Base-by-base conservation (phyloP, 2,329 filamentous ascomycete genomes). In the Periconia sp. region DNA sequence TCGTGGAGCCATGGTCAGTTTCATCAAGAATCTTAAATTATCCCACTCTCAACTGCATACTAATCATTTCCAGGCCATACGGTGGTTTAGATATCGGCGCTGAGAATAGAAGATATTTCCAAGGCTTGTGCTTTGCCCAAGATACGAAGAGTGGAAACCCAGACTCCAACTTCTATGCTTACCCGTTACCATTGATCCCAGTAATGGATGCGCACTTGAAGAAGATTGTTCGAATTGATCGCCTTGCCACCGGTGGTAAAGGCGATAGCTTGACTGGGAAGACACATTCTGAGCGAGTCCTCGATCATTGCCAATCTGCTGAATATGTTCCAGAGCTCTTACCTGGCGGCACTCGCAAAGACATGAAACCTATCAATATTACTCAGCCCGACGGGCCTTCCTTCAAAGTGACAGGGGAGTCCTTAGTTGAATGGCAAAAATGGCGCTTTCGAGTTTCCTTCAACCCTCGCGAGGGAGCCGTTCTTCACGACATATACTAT, bases 401-500 rank as follows among this genome's bases (percentile, higher is more conserved):
- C 1, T 91, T 91, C 71, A 77, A 73, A 0, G 78, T 89, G 10
- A 75, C 68, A 1, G 70, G 77, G 23, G 72, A 77, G 27, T 74
- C 71, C 15, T 60, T 77, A 3, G 70, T 79, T 11, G 72, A 78
- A 41, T 79, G 77, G 77, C 75, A 79, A 62, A 79, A 78, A 60
- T 79, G 77, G 77, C 52, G 70, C 19, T 73, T 75, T 59, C 64
- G 73, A 20, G 69, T 74, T 3, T 72, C 70, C 0, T 75, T 74
- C 61, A 75, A 73, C 44, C 66, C 69, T 11, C 66, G 73, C 13
- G 73, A 91, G 69, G 88, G 88, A 8, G 82, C 85, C 9, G 86
- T 88, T 2, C 77, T 91, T 2, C 86, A 91, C 88, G 86, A 91
- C 60, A 74, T 91, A 15, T 80, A 80, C 63, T 91, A 88, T 64